Evolutionary conservation across 2,329 filamentous ascomycete species (phyloP), one percentile per base, ranked within the genome.

Genomic region (Aspergillus japonicus): DNA sequence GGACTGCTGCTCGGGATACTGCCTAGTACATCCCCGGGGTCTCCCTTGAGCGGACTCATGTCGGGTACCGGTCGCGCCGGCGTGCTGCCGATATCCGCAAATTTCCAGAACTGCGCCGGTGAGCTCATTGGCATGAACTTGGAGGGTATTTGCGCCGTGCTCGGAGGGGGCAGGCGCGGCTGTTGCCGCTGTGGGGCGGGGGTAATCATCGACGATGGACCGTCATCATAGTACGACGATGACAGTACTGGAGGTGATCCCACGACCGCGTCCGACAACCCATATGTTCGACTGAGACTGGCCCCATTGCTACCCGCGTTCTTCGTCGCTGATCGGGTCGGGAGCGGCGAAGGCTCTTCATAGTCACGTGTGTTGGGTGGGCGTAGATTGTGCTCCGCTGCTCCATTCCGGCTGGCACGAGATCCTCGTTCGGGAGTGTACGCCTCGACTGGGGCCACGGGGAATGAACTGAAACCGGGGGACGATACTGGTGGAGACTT

Each of bases 91-190:
- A 81, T 78, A 59, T 78, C 76, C 21, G 76, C 77, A 47, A 79
- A 78, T 57, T 80, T 81, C 80, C 80, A 82, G 66, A 81, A 82
- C 48, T 81, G 78, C 4, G 80, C 80, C 1, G 80, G 80, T 4
- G 78, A 81, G 60, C 79, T 81, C 72, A 81, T 78, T 4, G 79
- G 78, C 79, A 82, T 81, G 66, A 81, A 81, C 63, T 80, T 81
- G 21, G 78, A 81, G 1, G 80, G 80, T 16, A 80, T 75, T 57
- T 80, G 79, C 3, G 78, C 77, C 2, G 80, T 82, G 64, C 78
- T 81, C 0, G 80, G 80, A 7, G 80, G 79, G 12, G 78, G 79
- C 5, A 81, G 72, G 8, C 76, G 76, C 5, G 79, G 79, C 56
- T 81, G 80, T 53, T 82, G 78, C 21, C 79, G 75, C 62, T 80